These are phyloP conservation scores for Chlorokybus atmophyticus DNA, from an alignment of 139 green algal species.

Conservation along the genomic window DNA sequence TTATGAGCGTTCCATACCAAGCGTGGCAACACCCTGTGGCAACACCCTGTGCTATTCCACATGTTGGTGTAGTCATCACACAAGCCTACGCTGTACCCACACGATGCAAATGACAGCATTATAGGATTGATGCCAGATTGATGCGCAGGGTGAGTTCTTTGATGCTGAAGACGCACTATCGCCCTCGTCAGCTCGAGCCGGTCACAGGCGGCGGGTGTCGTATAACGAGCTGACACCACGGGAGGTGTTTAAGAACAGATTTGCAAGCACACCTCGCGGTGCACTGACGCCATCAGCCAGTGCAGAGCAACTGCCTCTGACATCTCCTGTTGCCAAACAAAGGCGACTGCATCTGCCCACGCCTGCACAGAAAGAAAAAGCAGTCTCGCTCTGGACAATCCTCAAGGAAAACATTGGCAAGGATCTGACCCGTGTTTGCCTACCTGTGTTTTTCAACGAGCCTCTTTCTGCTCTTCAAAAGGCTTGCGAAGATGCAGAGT, in stretches of 20 bases:
- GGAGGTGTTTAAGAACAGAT: no score
- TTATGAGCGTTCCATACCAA: neutral
- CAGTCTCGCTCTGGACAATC: constrained; percentile 68
- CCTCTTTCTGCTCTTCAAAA: constrained; percentile 71
- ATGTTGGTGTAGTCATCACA: neutral
- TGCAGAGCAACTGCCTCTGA: neutral
- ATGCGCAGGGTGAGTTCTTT: constrained; percentile 8
- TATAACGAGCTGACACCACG: neutral
- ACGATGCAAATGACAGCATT: constrained; percentile 5
- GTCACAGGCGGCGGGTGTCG: neutral
- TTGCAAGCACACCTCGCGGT: neutral
- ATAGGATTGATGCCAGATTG: neutral
- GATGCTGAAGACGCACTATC: constrained; percentile 5
- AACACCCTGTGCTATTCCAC: no score
- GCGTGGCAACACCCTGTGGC: no score
- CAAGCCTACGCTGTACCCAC: neutral
- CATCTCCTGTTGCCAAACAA: constrained; percentile 3
- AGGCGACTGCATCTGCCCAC: constrained; percentile 4
- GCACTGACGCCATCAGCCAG: constrained; percentile 5
- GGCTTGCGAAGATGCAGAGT: constrained; percentile 69
- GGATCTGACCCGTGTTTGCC: constrained; percentile 48
- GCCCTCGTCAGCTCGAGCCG: neutral
- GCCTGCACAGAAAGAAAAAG: constrained; percentile 55
- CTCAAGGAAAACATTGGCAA: constrained; percentile 55
- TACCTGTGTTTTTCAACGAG: constrained; percentile 93